Evolutionary conservation across 805 yeast species (phyloP), one percentile per base, ranked within the genome.

Genomic region (Ogataea populi-albae): DNA sequence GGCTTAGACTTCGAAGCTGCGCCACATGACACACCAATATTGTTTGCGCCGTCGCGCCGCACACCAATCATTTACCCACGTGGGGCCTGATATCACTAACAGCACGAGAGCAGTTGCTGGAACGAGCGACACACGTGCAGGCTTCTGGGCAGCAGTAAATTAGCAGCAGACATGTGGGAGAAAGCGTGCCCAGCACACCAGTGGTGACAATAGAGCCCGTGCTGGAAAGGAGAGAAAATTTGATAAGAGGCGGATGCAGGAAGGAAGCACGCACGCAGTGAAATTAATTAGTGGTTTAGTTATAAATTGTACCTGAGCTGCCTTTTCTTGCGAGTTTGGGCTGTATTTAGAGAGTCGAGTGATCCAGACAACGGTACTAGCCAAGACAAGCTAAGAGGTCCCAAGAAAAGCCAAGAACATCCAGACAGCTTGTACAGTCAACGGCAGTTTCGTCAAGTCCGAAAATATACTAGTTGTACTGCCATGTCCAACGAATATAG

Each of bases 181-280:
- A 22, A 22, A 22, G 10, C n/a, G n/a, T 9, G 24, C n/a, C n/a
- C n/a, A 9, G 24, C 24, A 22, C n/a, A 22, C n/a, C n/a, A 9
- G n/a, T 22, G n/a, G n/a, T n/a, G n/a, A n/a, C n/a, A n/a, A n/a
- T n/a, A n/a, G n/a, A n/a, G 14, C 15, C 25, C 19, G 12, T 18
- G 32, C 32, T 21, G 32, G 17, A 26, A 21, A n/a, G 40, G 27
- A 14, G 17, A 28, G 19, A 15, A 10, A n/a, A 24, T 17, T 27
- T 35, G 33, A 17, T 20, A 32, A 36, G 36, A 37, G 36, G 40
- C 32, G 40, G 32, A 19, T 17, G 6, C 11, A 26, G 25, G 5
- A 14, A 21, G 27, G 17, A 23, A 9, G 34, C 10, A 8, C n/a
- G 14, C 6, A 23, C 26, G 16, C 14, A 14, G 7, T 23, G n/a